Evolutionary conservation across 148 eudicot species (phyloP).

Genomic region (Dianthus caryophyllus): DNA sequence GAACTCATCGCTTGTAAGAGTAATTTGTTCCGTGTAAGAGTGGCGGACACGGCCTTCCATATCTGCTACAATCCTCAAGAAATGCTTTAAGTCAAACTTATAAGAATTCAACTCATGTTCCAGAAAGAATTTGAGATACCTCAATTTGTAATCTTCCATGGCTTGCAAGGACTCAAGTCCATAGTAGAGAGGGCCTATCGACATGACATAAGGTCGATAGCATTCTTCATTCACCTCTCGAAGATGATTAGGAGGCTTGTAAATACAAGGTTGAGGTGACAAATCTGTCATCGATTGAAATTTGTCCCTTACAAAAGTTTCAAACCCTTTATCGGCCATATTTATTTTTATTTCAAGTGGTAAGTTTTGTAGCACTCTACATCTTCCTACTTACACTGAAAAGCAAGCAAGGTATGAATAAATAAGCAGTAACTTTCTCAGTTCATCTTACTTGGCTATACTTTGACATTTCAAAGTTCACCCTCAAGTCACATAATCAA

Average conservation of each 20-base stretch:
- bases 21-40: slow-evolving; percentile 12
- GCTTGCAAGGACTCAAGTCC: not conserved
- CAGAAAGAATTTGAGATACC: slow-evolving; percentile 4
- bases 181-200: slow-evolving; percentile 20
- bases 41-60: slow-evolving; percentile 1
- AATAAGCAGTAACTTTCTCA: too few species aligned
- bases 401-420: too few species aligned
- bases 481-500: too few species aligned
- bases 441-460: too few species aligned
- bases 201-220: slow-evolving; percentile 16
- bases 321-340: not conserved
- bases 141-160: slow-evolving; percentile 20
- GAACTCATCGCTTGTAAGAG: slow-evolving; percentile 10
- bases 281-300: not conserved
- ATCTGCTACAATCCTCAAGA: not conserved
- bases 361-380: too few species aligned
- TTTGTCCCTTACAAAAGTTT: not conserved
- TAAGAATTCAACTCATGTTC: too few species aligned
- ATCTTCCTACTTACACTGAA: too few species aligned
- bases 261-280: slow-evolving; percentile 7
- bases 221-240: too few species aligned
- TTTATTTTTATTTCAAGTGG: too few species aligned
- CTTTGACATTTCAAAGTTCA: too few species aligned
- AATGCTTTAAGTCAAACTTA: slow-evolving; percentile 5
- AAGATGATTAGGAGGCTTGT: too few species aligned